phyloP scores from a whole-genome alignment of 495 filamentous ascomycete species.

The Staphylotrichum tortipilum region DNA sequence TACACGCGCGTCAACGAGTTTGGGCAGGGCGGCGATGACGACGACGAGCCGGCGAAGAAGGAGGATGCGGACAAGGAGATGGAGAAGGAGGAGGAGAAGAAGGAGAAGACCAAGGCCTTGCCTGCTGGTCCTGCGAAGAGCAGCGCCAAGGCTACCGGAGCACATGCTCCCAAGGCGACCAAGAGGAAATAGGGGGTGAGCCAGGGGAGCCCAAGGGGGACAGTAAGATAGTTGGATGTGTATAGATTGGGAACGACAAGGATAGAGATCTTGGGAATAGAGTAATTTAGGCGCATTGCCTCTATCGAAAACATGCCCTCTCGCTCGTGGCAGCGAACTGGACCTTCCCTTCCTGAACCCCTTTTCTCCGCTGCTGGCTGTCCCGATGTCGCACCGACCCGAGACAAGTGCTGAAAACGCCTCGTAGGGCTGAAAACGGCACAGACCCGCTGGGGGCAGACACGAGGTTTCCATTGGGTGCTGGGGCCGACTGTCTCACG shows the following conservation, averaged over 20 bases:
- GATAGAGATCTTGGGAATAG: no score
- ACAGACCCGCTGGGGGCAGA: not conserved
- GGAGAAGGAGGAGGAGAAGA: constrained; percentile 12
- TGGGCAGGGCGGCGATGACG: constrained; percentile 89
- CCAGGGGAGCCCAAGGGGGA: no score
- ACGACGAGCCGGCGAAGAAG: constrained; percentile 47
- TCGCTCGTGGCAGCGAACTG: no score
- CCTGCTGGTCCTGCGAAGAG: constrained; percentile 13
- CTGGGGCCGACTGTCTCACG: not conserved
- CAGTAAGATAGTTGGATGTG: not conserved
- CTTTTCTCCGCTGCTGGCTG: no score
- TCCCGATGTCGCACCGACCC: not conserved
- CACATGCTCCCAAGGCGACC: constrained; percentile 28
- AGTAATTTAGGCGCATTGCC: no score
- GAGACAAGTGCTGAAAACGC: not conserved
- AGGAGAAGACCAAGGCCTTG: constrained; percentile 10
- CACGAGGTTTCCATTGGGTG: not conserved
- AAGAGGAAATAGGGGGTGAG: constrained; percentile 39
- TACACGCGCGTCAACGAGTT: constrained; percentile 94
- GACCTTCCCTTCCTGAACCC: no score
- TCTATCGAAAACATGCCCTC: no score
- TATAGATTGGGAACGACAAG: no score
- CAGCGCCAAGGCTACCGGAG: constrained; percentile 33
- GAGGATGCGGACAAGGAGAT: constrained; percentile 24
- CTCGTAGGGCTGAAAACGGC: constrained; percentile 13